Percentiles rank a stretch among this genome's conserved stretches.
These are phyloP conservation scores for Rubus idaeus DNA, from an alignment of 306 rosid genomes.

Conservation along the genomic window DNA sequence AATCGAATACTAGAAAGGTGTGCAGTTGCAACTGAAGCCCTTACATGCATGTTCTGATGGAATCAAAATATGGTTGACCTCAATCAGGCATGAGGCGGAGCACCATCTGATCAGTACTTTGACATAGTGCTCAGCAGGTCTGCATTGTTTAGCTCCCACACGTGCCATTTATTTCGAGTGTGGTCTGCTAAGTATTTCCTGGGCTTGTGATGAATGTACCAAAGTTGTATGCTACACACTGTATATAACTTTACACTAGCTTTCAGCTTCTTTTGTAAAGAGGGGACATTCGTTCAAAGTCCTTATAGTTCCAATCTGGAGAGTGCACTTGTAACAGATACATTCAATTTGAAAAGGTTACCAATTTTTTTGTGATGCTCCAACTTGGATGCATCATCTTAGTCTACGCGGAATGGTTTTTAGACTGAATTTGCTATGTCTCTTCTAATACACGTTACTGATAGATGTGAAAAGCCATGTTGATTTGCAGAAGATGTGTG, in stretches of 20 bases:
- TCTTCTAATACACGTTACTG: neutral
- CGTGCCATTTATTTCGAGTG: slow-evolving; percentile 26
- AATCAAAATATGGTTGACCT: slow-evolving; percentile 19
- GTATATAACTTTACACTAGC: slow-evolving; percentile 63
- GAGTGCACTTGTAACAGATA: slow-evolving; percentile 32
- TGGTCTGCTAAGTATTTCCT: slow-evolving; percentile 29
- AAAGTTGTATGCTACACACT: slow-evolving; percentile 39
- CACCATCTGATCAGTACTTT: slow-evolving; percentile 27
- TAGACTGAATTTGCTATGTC: neutral
- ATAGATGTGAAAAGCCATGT: neutral
- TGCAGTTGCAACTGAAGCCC: slow-evolving; percentile 21
- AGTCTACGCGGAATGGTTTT: neutral
- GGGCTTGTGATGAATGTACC: slow-evolving; percentile 34
- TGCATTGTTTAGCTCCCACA: slow-evolving; percentile 22
- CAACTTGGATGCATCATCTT: slow-evolving; percentile 16
- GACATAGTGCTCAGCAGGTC: slow-evolving; percentile 27
- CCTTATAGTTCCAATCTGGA: slow-evolving; percentile 33
- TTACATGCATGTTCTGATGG: slow-evolving; percentile 16
- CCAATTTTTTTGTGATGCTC: slow-evolving; percentile 22
- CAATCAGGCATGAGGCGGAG: neutral
- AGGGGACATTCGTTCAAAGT: slow-evolving; percentile 35
- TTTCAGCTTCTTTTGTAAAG: slow-evolving; percentile 64
- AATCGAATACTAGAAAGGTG: slow-evolving; percentile 34
- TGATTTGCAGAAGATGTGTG: neutral
- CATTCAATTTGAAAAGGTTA: slow-evolving; percentile 12